phyloP scores from a whole-genome alignment of 1,139 yeast species.

The Meyerozyma athensensis region DNA sequence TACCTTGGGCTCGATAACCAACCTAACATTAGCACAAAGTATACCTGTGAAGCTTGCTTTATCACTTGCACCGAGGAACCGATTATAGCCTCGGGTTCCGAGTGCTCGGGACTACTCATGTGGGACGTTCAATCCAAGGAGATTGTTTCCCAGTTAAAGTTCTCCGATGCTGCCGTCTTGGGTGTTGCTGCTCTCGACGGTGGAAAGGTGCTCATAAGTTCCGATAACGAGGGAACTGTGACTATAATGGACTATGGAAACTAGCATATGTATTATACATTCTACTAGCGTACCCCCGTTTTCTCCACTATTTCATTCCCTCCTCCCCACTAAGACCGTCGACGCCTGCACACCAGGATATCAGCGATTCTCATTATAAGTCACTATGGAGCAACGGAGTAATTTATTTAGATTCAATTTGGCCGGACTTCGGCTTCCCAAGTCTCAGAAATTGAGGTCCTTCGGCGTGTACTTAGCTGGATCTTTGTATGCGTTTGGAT shows the following conservation, averaged over 20 bases:
- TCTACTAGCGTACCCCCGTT: not conserved
- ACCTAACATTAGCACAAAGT: constrained; percentile 34
- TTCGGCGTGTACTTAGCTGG: constrained; percentile 75
- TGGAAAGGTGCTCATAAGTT: constrained; percentile 8
- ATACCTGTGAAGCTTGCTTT: constrained; percentile 46
- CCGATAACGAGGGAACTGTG: constrained; percentile 9
- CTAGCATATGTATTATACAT: not conserved
- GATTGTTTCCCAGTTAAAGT: constrained; percentile 31
- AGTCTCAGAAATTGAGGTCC: constrained; percentile 66
- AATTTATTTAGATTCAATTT: constrained; percentile 49
- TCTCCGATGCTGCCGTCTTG: constrained; percentile 7
- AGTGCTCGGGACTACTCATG: constrained; percentile 50
- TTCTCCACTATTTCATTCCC: not conserved
- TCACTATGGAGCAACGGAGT: constrained; percentile 30
- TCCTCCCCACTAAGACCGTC: not conserved
- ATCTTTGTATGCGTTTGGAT: constrained; percentile 77
- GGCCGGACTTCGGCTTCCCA: constrained; percentile 50
- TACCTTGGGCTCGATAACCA: constrained; percentile 37
- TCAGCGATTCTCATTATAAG: constrained; percentile 1
- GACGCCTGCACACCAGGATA: not conserved
- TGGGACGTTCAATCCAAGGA: constrained; percentile 76
- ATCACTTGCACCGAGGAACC: constrained; percentile 30
- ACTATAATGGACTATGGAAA: constrained; percentile 9
- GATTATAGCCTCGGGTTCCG: constrained; percentile 63
- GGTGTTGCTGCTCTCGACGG: constrained; percentile 8